These are phyloP conservation scores for Parmelia sp. DNA, from an alignment of 495 filamentous ascomycete genomes.

Conservation along the genomic window DNA sequence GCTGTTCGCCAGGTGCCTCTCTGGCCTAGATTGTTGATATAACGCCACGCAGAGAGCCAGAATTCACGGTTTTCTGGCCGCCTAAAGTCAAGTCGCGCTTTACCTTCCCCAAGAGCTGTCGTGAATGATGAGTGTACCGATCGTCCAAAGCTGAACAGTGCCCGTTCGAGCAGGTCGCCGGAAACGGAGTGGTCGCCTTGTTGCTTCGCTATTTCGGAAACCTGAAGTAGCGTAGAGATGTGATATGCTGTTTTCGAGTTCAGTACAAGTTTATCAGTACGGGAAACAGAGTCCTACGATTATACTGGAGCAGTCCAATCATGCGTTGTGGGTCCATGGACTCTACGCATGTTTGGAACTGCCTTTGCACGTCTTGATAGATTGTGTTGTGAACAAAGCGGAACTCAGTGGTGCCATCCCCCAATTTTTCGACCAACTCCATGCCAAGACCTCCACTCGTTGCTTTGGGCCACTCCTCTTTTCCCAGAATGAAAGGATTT, in stretches of 20 bases:
- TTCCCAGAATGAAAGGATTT: slow-evolving; percentile 82
- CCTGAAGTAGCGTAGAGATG: slow-evolving; percentile 85
- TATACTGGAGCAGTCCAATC: slow-evolving; percentile 57
- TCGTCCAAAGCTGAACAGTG: slow-evolving; percentile 87
- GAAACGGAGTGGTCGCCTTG: slow-evolving; percentile 79
- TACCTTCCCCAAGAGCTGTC: slow-evolving; percentile 66
- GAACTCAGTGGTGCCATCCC: slow-evolving; percentile 55
- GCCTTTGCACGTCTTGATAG: slow-evolving; percentile 71
- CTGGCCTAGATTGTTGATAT: slow-evolving; percentile 73
- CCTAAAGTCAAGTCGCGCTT: slow-evolving; percentile 69
- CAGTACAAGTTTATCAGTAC: neutral
- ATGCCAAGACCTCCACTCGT: slow-evolving; percentile 79
- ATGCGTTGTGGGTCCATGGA: slow-evolving; percentile 72
- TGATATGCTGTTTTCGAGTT: slow-evolving; percentile 56
- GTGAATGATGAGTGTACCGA: slow-evolving; percentile 74
- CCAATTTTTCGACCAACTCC: slow-evolving; percentile 55
- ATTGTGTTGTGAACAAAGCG: slow-evolving; percentile 63
- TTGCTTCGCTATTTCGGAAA: slow-evolving; percentile 85
- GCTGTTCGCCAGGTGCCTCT: slow-evolving; percentile 92
- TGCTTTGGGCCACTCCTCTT: slow-evolving; percentile 82
- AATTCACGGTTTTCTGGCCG: slow-evolving; percentile 85
- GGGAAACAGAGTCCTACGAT: slow-evolving; percentile 37
- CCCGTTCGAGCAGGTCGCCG: slow-evolving; percentile 83
- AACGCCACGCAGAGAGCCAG: slow-evolving; percentile 83
- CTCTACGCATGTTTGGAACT: slow-evolving; percentile 74